Percentiles rank a stretch among this genome's conserved stretches.
phyloP scores from a whole-genome alignment of 1,284 basidiomycete species.

The Pseudozyma pruni region DNA sequence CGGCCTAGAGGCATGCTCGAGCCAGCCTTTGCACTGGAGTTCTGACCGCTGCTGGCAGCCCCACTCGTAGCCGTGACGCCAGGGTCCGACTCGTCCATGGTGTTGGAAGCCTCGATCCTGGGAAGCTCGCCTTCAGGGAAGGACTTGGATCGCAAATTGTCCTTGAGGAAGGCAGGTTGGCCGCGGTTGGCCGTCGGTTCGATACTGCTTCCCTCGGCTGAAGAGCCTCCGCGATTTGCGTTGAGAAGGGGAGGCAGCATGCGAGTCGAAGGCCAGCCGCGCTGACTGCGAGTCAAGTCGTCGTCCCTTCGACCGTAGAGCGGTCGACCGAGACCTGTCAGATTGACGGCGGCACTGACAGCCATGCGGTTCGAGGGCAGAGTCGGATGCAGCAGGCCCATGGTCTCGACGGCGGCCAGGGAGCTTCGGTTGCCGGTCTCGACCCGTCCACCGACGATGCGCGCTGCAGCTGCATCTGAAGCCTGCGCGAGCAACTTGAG shows the following conservation, averaged over 20 bases:
- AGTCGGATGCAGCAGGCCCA: slow-evolving; percentile 49
- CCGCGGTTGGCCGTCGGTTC: slow-evolving; percentile 8
- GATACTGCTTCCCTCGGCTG: background rate
- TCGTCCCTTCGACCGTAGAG: slow-evolving; percentile 38
- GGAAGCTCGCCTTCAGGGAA: slow-evolving; percentile 44
- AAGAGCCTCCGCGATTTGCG: slow-evolving; percentile 3
- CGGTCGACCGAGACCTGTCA: slow-evolving; percentile 42
- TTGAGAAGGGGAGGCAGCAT: slow-evolving; percentile 40
- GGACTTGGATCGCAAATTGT: slow-evolving; percentile 39
- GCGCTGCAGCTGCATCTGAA: slow-evolving; percentile 50
- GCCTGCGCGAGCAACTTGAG: slow-evolving; percentile 58
- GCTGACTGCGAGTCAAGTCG: slow-evolving; percentile 15
- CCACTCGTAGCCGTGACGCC: slow-evolving; percentile 5
- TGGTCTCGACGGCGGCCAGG: slow-evolving; percentile 49
- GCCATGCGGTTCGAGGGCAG: slow-evolving; percentile 44
- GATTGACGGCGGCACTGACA: slow-evolving; percentile 39
- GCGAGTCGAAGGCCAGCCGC: slow-evolving; percentile 37
- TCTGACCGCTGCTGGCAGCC: slow-evolving; percentile 14
- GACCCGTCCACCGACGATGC: slow-evolving; percentile 40
- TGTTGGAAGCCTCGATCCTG: slow-evolving; percentile 17
- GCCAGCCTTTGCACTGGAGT: slow-evolving; percentile 10
- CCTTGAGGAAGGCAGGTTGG: slow-evolving; percentile 35
- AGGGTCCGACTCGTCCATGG: slow-evolving; percentile 23
- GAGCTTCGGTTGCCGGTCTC: slow-evolving; percentile 37
- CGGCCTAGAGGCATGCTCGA: slow-evolving; percentile 23